Percentiles rank a stretch among this genome's conserved stretches.
These are phyloP conservation scores for Flaveria ramosissima DNA, from an alignment of 129 eudicot genomes.

Conservation along the genomic window DNA sequence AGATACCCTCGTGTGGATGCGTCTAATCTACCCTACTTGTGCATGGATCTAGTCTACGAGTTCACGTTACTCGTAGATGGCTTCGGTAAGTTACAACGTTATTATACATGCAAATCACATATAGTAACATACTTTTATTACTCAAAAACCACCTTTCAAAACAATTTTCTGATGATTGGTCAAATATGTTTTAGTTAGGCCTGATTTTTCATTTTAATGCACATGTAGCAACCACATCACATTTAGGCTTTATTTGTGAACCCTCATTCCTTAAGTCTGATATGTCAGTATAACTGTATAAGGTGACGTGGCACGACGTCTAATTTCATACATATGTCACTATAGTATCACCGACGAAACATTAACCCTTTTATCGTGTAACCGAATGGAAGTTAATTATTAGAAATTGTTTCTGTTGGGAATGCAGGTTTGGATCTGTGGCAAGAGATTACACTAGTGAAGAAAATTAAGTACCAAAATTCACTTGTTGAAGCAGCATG, in stretches of 20 bases:
- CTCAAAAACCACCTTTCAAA: too few relatives aligned
- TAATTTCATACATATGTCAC: too few relatives aligned
- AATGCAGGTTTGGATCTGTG: constrained; percentile 58
- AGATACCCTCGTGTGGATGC: constrained; percentile 52
- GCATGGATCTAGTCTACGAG: constrained; percentile 90
- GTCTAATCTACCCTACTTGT: constrained; percentile 63
- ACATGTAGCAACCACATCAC: too few relatives aligned
- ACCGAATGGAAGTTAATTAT: neutral
- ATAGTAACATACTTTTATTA: too few relatives aligned
- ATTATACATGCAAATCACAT: neutral
- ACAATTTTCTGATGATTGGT: too few relatives aligned
- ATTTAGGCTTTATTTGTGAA: too few relatives aligned
- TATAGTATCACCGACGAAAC: too few relatives aligned
- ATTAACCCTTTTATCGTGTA: neutral
- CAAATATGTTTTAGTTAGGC: too few relatives aligned
- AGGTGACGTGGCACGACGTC: too few relatives aligned
- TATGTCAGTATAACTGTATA: too few relatives aligned
- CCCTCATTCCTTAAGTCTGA: too few relatives aligned
- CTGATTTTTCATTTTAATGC: too few relatives aligned
- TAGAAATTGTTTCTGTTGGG: neutral
- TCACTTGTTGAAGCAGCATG: constrained; percentile 88
- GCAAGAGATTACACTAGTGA: constrained; percentile 74
- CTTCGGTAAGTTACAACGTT: constrained; percentile 54
- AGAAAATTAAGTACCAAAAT: constrained; percentile 58
- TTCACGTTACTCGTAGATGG: constrained; percentile 73